Evolutionary conservation across 2,329 filamentous ascomycete genomes (phyloP), one percentile per base, ranked within the genome.

Genomic region (Pestalotiopsis sp.): DNA sequence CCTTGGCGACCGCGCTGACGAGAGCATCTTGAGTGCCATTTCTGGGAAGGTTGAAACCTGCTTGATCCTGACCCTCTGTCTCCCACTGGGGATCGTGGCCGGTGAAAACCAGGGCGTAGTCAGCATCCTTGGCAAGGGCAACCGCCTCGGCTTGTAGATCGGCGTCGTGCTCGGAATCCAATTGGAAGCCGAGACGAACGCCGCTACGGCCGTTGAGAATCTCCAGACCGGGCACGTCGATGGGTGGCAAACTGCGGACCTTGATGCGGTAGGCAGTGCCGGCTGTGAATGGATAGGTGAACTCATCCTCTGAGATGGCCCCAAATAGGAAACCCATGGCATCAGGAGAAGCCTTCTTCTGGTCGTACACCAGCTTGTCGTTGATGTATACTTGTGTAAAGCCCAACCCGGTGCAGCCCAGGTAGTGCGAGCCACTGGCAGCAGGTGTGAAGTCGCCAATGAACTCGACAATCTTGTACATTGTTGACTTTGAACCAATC

Each of bases 31-130:
- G 90, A 69, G 87, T 86, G 65, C 89, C 80, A n/a, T 81, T 76
- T 1, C 77, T 84, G 84, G 92, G 93, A 3, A 93, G 81, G 17
- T 91, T 92, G 70, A 94, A 84, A 73, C 93, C 92, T 76, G 92
- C 92, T 68, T 92, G 88, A 75, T 93, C 91, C 71, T 91, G 90
- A 62, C 84, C 82, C 90, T 93, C 79, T 0, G 78, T 80, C 72
- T 81, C 79, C 78, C 77, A 79, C 69, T 77, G 75, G 4, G 78
- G 83, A 72, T 91, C 91, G 36, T 92, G 83, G 1, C 91, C 90
- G 17, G 89, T 87, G 70, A 90, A 86, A n/a, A 91, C 79, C 23
- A 91, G 82, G 17, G 91, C 90, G 69, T 90, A 85, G 52, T 92
- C 89, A 0, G 86, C 86, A 9, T 84, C 81, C 72, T 84, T 84